phyloP scores from a whole-genome alignment of 1,284 basidiomycete genomes.

The Malassezia arunalokei region DNA sequence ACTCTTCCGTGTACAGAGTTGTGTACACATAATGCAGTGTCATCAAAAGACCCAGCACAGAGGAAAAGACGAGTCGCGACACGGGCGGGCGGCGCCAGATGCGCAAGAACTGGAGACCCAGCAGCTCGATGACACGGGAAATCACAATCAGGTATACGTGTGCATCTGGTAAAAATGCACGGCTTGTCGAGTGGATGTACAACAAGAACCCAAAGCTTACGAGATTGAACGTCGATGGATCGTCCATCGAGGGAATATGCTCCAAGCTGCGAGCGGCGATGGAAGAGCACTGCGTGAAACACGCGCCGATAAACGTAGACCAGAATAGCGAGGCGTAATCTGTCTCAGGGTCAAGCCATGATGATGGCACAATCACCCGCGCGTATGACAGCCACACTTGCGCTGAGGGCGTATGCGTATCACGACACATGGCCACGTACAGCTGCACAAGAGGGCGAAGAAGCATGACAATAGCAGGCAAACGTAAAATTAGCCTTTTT shows the following conservation, averaged over 20 bases:
- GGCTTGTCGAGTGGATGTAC: slow-evolving; percentile 27
- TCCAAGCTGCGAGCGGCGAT: slow-evolving; percentile 7
- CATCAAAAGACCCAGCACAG: slow-evolving; percentile 22
- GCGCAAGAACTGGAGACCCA: slow-evolving; percentile 15
- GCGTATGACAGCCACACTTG: slow-evolving; percentile 20
- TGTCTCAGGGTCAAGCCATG: not conserved
- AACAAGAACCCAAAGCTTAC: slow-evolving; percentile 34
- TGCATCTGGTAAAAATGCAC: slow-evolving; percentile 24
- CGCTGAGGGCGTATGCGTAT: slow-evolving; percentile 17
- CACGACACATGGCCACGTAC: slow-evolving; percentile 19
- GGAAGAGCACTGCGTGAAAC: slow-evolving; percentile 9
- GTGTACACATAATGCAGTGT: slow-evolving; percentile 28
- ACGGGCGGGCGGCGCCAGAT: slow-evolving; percentile 13
- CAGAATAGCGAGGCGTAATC: slow-evolving; percentile 3
- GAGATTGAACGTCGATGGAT: slow-evolving; percentile 35
- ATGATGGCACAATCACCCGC: slow-evolving; percentile 10
- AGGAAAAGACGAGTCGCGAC: slow-evolving; percentile 25
- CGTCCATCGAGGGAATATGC: slow-evolving; percentile 8
- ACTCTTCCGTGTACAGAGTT: slow-evolving; percentile 14
- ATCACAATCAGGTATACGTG: slow-evolving; percentile 36
- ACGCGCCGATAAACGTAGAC: slow-evolving; percentile 7
- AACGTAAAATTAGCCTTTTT: slow-evolving; percentile 23
- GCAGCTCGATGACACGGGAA: slow-evolving; percentile 29
- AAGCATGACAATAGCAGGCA: slow-evolving; percentile 28
- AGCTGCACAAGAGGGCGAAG: slow-evolving; percentile 17